Evolutionary conservation across 2,329 filamentous ascomycete genomes (phyloP).

Genomic region (Gyromitra esculenta): DNA sequence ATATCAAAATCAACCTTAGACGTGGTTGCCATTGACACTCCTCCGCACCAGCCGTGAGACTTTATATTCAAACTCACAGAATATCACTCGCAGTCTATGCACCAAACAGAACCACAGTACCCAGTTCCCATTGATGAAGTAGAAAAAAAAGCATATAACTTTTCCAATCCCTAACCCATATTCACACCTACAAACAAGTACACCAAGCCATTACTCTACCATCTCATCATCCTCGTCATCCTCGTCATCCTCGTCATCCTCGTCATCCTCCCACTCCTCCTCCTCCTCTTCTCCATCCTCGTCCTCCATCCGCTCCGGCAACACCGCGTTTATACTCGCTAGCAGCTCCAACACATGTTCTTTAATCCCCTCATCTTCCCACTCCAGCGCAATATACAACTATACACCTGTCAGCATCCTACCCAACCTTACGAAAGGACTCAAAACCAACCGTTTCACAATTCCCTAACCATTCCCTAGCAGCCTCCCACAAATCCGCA

Average conservation of each 20-base stretch:
- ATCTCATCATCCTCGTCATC: slow-evolving; percentile 68
- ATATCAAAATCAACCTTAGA: too few relatives aligned
- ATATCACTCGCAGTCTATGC: neutral
- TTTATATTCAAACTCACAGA: neutral
- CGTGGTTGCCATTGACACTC: too few relatives aligned
- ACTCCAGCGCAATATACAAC: slow-evolving; percentile 65
- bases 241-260: slow-evolving; percentile 64
- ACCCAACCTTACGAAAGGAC: slow-evolving; percentile 75
- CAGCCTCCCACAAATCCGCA: slow-evolving; percentile 57
- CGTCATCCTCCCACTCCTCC: slow-evolving; percentile 59
- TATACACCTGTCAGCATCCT: slow-evolving; percentile 75
- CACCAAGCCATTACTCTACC: slow-evolving; percentile 64
- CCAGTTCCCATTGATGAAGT: neutral
- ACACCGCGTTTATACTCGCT: slow-evolving; percentile 69
- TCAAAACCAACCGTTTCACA: slow-evolving; percentile 58
- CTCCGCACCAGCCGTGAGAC: too few relatives aligned
- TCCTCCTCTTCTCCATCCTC: slow-evolving; percentile 1
- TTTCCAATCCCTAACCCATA: slow-evolving; percentile 64
- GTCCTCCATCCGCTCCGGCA: slow-evolving; percentile 65
- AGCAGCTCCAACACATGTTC: slow-evolving; percentile 80
- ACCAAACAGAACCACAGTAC: neutral
- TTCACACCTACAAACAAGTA: slow-evolving; percentile 61
- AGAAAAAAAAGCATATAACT: slow-evolving; percentile 10
- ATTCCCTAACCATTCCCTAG: slow-evolving; percentile 58
- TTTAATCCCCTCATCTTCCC: slow-evolving; percentile 69